phyloP scores from a whole-genome alignment of 345 rosid species.

The Carallia brachiata region DNA sequence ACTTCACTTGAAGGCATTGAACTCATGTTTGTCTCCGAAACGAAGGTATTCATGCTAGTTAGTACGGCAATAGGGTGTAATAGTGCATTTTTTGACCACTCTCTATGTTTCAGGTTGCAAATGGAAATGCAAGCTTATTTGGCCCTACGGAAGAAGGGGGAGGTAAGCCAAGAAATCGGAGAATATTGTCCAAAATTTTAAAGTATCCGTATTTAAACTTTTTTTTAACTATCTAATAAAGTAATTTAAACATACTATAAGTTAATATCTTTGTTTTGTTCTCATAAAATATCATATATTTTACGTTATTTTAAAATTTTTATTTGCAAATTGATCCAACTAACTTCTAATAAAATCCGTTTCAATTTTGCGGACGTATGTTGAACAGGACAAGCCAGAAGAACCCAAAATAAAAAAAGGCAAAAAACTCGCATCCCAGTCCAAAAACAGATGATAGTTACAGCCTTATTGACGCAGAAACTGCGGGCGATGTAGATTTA shows the following conservation, averaged over 20 bases:
- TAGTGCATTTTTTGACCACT: constrained; percentile 18
- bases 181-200: too few relatives aligned
- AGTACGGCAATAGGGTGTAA: constrained; percentile 18
- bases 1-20: constrained; percentile 62
- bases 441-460: background rate
- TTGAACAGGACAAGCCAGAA: too few relatives aligned
- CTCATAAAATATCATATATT: too few relatives aligned
- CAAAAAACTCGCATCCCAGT: background rate
- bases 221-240: too few relatives aligned
- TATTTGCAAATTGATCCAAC: too few relatives aligned
- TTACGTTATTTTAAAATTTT: too few relatives aligned
- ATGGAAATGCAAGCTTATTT: constrained; percentile 65
- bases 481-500: background rate
- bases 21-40: constrained; percentile 67
- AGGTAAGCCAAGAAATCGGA: constrained; percentile 27
- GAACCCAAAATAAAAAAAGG: background rate
- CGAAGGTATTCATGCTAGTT: constrained; percentile 50
- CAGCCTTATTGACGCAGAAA: too few relatives aligned
- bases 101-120: constrained; percentile 58
- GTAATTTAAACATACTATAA: too few relatives aligned
- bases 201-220: too few relatives aligned
- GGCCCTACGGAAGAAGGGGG: constrained; percentile 49
- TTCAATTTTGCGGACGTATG: too few relatives aligned
- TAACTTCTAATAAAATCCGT: too few relatives aligned
- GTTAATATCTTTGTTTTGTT: too few relatives aligned